Conservation (phyloP, 1,139 yeast genomes). For the Yamadazyma sp. region DNA sequence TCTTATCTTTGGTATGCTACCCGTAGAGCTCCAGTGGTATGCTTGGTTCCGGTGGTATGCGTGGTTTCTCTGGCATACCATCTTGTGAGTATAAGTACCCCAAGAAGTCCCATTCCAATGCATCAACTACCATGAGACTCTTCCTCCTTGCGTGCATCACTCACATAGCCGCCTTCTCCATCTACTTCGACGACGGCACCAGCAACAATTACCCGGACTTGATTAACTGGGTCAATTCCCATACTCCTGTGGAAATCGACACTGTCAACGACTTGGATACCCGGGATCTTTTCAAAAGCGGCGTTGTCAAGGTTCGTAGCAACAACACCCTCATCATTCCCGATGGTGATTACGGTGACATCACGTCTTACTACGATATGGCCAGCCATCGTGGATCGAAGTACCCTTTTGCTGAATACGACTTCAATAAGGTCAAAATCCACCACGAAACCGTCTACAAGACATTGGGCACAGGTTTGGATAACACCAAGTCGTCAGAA, state of each 20-base stretch:
- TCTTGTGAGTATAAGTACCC: too few species aligned
- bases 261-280: slow-evolving; percentile 17
- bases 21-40: too few species aligned
- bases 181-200: slow-evolving; percentile 5
- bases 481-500: slow-evolving; percentile 13
- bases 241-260: slow-evolving; percentile 9
- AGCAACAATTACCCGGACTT: slow-evolving; percentile 4
- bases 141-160: background rate
- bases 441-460: slow-evolving; percentile 1
- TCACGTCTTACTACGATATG: slow-evolving; percentile 10
- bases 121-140: background rate
- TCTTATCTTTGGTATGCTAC: too few species aligned
- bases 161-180: slow-evolving; percentile 2
- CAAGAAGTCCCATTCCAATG: too few species aligned
- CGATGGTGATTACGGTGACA: slow-evolving; percentile 15
- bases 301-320: slow-evolving; percentile 15
- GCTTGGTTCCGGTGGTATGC: too few species aligned
- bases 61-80: too few species aligned
- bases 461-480: slow-evolving; percentile 17
- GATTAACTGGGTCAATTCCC: slow-evolving; percentile 7
- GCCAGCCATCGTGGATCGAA: slow-evolving; percentile 3
- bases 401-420: slow-evolving; percentile 13
- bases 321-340: slow-evolving; percentile 20
- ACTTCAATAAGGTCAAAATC: slow-evolving; percentile 7
- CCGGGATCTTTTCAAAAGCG: slow-evolving; percentile 14